Base-by-base conservation (phyloP, 176 grass and related monocot genomes). In the Triticum timopheevii region DNA sequence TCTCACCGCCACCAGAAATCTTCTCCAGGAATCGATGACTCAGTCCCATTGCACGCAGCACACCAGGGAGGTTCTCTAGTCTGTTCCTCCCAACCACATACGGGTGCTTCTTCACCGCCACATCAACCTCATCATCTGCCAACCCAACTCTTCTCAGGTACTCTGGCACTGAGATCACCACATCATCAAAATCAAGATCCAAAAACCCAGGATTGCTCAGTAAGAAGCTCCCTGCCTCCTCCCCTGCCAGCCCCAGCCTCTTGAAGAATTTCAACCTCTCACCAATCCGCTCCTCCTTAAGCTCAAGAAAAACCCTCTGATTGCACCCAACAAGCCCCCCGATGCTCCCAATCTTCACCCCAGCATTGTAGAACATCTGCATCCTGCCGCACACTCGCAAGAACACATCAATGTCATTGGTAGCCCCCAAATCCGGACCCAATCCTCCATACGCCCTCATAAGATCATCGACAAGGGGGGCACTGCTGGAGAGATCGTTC, bases 31-130 rank as follows among this genome's bases (percentile, higher is more conserved):
- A 93, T 73, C 64, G 69, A 52, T 79, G 80, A 47, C 66, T 67
- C 35, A 98, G 80, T 4, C 76, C 83, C 87, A 98, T 86, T 59
- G 93, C 90, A 47, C 88, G 62, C 78, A 95, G 36, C 42, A 89
- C 87, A 34, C 80, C 64, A 7, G 95, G 91, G 25, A 98, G 79
- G 77, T 98, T 95, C 65, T 87, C 69, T 17, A 98, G 80, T 35
- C 66, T 86, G 83, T 98, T 98, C 64, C 79, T 93, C 44, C 93
- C 95, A 83, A 98, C 84, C 66, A 95, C 89, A 86, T 84, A 89
- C 0, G 93, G 93, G 78, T 87, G 81, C 33, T 61, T 87, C 82
- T 10, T 19, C 73, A 88, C 44, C 1, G 92, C 49, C 10, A 13
- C 62, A 75, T 80, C 25, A 40, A 90, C 81, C 83, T 90, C 80